Percentiles rank a stretch among this genome's conserved stretches.
These are phyloP conservation scores for Salvia hispanica DNA, from an alignment of 257 asterid genomes.

Conservation along the genomic window DNA sequence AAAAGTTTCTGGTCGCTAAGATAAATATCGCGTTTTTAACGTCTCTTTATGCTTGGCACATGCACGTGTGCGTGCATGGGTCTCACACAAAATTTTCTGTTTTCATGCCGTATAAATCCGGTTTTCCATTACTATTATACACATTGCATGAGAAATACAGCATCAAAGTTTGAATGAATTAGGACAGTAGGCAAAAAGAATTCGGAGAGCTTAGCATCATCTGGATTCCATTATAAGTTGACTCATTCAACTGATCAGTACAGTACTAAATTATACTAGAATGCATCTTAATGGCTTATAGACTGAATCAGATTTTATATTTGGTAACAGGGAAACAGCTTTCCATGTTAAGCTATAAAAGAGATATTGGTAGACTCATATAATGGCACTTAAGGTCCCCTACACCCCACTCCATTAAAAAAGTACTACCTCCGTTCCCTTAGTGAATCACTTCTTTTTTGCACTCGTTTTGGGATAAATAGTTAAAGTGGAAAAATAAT, in stretches of 20 bases:
- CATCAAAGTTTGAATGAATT: neutral
- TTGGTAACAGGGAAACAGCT: too few species aligned
- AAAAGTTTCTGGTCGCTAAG: neutral
- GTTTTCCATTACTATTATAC: neutral
- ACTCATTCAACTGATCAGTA: constrained; percentile 10
- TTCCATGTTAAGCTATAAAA: too few species aligned
- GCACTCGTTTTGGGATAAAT: too few species aligned
- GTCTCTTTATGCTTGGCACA: neutral
- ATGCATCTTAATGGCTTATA: constrained; percentile 1
- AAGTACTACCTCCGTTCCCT: too few species aligned
- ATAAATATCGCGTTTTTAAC: neutral
- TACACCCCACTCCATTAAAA: too few species aligned
- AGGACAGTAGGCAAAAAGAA: neutral
- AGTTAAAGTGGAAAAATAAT: too few species aligned
- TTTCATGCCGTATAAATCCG: neutral
- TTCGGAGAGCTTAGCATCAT: constrained; percentile 6
- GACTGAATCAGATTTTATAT: constrained; percentile 5
- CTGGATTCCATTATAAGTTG: neutral
- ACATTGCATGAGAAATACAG: neutral
- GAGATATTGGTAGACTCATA: too few species aligned
- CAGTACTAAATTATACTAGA: constrained; percentile 11
- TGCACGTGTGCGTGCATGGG: neutral
- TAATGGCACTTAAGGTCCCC: too few species aligned
- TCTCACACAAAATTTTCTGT: neutral
- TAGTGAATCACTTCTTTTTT: too few species aligned